Base-by-base conservation (phyloP, 2,329 filamentous ascomycete genomes). In the Xenosphaeropsis pyriputrescens region DNA sequence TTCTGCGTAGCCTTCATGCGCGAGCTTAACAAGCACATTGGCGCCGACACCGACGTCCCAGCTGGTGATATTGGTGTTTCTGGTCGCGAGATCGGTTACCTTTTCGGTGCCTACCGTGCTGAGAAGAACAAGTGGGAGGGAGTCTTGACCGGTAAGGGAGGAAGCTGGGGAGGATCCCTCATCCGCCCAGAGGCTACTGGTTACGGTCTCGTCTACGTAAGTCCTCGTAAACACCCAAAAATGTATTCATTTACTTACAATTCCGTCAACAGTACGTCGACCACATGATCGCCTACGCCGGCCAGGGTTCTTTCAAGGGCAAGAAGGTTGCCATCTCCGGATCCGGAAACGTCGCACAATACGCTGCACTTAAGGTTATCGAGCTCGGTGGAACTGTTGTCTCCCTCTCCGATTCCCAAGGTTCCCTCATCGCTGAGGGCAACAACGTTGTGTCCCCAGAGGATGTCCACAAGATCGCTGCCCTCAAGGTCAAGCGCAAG, bases 1-100 rank as follows among this genome's bases (percentile, higher is more conserved):
- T 96, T 98, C 75, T 96, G 89, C 69, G 77, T 82, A 48, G 67
- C 86, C 42, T 98, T 96, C 72, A 96, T 96, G 91, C 79, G 78
- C 52, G 85, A 95, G 70, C 76, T 98, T 45, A 82, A 73, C 69
- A 86, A 85, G 67, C 88, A 96, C 74, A 96, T 96, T 58, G 86
- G 91, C 51, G 85, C 85, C 49, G 83, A 94, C 62, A 94, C 85
- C 34, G 91, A 96, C 58, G 86, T 98, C 18, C 91, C 91, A 44
- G 91, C 91, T 47, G 91, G 91, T 60, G 91, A 98, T 57, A 96
- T 96, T 57, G 91, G 91, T 62, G 89, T 95, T 37, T 80, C 79
- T 42, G 80, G 80, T 47, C 84, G 88, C 47, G 91, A 96, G 68
- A 82, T 98, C 53, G 91, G 89, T 49, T 96, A 75, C 69, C 68